Evolutionary conservation across 352 stramenopile species (phyloP), one percentile per base, ranked within the genome.

Genomic region (Phytophthora rubi): DNA sequence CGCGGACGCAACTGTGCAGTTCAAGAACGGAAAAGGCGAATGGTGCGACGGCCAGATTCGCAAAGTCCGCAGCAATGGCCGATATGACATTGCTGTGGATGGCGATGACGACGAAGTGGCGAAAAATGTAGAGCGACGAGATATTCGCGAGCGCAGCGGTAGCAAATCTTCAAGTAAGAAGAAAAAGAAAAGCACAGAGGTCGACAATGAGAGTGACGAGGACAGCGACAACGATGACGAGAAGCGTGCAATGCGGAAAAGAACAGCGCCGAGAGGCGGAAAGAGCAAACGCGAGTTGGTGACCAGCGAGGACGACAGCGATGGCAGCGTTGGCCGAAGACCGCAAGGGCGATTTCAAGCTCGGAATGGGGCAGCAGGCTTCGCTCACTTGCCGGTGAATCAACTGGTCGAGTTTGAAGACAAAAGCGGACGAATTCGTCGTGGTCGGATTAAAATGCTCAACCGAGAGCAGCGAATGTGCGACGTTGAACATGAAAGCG

Each of bases 401-500:
- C 78, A 90, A 62, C 39, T 83, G 12, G 76, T 90, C 15, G 74
- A 88, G 37, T 90, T 92, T 59, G 68, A 81, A 59, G 84, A 81
- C 26, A 79, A 82, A 59, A 70, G 70, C 15, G 82, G 82, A 2
- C 52, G 73, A 2, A 65, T 81, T 39, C 80, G 83, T 53, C 78
- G 80, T 18, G 83, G 83, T 0, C 70, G 81, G 18, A 81, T 90
- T 33, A 80, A 79, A 51, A 52, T 73, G 21, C 55, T 90, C 10
- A 80, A 80, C 30, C 58, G 76, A 16, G 75, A 85, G 10, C 73
- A 87, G 18, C 60, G 75, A 10, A 65, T 63, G 21, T 92, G 82
- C 44, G 83, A 92, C 35, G 76, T 90, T n/a, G 79, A 83, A 59
- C 84, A 92, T 48, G 82, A 86, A 60, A 89, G 76, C 37, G 80